Evolutionary conservation across 1,284 basidiomycete genomes (phyloP), one percentile per base, ranked within the genome.

Genomic region (Sporisorium reilianum): DNA sequence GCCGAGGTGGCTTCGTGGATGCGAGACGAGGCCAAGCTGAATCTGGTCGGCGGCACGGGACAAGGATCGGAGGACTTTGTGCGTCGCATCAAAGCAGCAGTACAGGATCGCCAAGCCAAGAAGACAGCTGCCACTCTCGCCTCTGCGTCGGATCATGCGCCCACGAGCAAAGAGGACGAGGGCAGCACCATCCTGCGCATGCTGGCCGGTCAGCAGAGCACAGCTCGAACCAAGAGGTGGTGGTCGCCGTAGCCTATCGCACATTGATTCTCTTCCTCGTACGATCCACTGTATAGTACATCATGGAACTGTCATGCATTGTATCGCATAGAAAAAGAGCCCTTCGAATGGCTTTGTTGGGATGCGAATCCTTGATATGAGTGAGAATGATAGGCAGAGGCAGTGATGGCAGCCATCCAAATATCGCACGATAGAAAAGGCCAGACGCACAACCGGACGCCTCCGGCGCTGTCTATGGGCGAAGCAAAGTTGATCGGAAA

Each of bases 1-100:
- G 72, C 66, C 20, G 72, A 75, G 40, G 63, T 70, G 34, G 72
- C 72, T 32, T 65, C 60, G 8, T 75, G 72, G 72, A 75, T 75
- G 72, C 66, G 72, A 30, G 72, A 75, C 49, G 72, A 75, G 42
- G 72, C 66, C n/a, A 55, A 60, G 20, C 44, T 70, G 14, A 63
- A 65, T 14, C 30, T 75, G n/a, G n/a, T n/a, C 1, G 66, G 42
- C 5, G 38, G 38, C 7, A 48, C 42, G 0, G 23, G 36, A 10
- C 28, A 46, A 4, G 66, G 63, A 20, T 40, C 52, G 3, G n/a
- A 20, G 11, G 45, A 52, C 10, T 75, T 75, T 42, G 66, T 66
- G 3, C 8, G 36, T 20, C 72, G 63, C 40, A 58, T 75, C 72
- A 70, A 66, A 14, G 55, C 51, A 23, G 59, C 56, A 8, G 53